Base-by-base conservation (phyloP, 129 eudicot genomes). In the Flaveria brownii region DNA sequence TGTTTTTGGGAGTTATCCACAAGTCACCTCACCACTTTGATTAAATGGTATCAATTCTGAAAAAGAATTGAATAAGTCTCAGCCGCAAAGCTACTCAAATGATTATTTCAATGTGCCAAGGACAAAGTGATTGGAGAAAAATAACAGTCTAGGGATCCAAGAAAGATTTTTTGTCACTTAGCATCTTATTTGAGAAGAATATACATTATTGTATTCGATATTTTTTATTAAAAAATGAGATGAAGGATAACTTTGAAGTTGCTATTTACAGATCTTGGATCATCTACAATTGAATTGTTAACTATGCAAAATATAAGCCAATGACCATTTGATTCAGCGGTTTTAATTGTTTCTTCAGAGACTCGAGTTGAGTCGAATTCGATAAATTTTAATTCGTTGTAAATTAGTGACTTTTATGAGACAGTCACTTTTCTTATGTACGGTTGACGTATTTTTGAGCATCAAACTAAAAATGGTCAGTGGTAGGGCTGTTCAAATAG, bases 21-120 rank as follows among this genome's bases (percentile, higher is more conserved):
- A 63, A 77, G 87, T 86, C 90, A 80, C 79, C 79, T 86, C 90
- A 80, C 54, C 66, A 71, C 78, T 71, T 79, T 71, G 73, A 79
- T 61, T 61, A 49, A 79, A 79, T 79, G 82, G 73, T 51, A 62
- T 79, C 57, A 79, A 71, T 79, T 62, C 20, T 36, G 26, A 23
- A 52, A 62, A 15, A 42, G 50, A 60, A 59, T 47, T 70, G 65
- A 61, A 63, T 62, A 47, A 71, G 77, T 79, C 73, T 50, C 72
- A 63, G 84, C 84, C 84, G 84, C 84, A 80, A 80, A 80, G 84
- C 84, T 46, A 28, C 11, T 80, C 68, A 55, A 80, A 80, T 80
- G 71, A 80, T 80, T 68, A 67, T 68, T 52, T 26, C 64, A 55
- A 52, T 16, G 74, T 80, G 76, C n/a, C 77, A 66, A 73, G 52